Base-by-base conservation (phyloP, 2,329 filamentous ascomycete species). In the Hypoxylon sp. region DNA sequence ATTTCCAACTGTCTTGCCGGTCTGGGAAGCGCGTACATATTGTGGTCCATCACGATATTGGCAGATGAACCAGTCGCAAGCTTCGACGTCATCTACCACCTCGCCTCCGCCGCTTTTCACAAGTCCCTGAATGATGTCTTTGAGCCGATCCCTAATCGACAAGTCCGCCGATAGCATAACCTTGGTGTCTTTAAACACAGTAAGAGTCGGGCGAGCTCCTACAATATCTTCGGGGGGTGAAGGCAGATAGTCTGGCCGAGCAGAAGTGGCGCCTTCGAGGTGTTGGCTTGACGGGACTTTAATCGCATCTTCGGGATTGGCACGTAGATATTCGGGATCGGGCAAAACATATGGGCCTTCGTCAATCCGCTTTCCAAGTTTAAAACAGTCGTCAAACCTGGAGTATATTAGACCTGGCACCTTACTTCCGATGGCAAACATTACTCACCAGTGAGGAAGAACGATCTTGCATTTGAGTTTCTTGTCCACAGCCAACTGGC, bases 331-430 rank as follows among this genome's bases (percentile, higher is more conserved):
- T 71, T 97, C 93, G 1, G 96, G 92, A 71, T 98, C 86, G 1
- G 96, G 96, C 1, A 98, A 85, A 19, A 88, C 82, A 77, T 99
- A 99, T 0, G 96, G 96, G 6, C 85, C 83, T 78, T 99, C 96
- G 73, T 93, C 92, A 73, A 99, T 98, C 65, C 93, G 90, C 79
- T 93, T 94, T 54, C 95, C 94, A 29, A 99, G 88, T 80, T 93
- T 96, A 73, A 99, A 88, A 80, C 96, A 99, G 78, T 98, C 95
- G 74, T 98, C 95, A 77, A 99, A 98, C 94, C 92, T 94, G 69
- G 39, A 10, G 7, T 37, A 29, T n/a, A 62, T 79, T 69, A 80
- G 75, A 54, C 67, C 47, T 47, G 48, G 15, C 17, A 11, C n/a
- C 29, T 31, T 35, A 8, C 5, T 53, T 44, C 17, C 10, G 7